A percentile compares a stretch with the other conserved stretches of the same genome.
phyloP scores from a whole-genome alignment of 148 eudicot genomes.

The Simmondsia chinensis region DNA sequence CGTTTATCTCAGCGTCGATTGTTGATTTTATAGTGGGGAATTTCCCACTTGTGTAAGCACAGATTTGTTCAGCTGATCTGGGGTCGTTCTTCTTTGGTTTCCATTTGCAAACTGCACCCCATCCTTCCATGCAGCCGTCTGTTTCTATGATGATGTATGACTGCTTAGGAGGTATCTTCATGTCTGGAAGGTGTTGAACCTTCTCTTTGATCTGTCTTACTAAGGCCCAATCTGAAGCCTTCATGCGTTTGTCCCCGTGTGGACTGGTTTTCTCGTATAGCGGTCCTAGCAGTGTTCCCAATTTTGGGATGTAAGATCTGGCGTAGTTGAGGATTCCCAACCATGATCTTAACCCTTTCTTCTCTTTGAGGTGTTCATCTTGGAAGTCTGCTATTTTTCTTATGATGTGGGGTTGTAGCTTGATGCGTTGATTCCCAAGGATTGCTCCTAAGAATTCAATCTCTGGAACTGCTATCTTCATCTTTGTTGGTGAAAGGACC shows the following conservation, averaged over 20 bases:
- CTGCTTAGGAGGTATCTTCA: not conserved
- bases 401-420: slow-evolving; percentile 4
- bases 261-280: not conserved
- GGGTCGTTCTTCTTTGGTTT: not conserved
- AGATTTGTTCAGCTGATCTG: not conserved
- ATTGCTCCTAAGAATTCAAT: slow-evolving; percentile 1
- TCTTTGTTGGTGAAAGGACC: not conserved
- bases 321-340: not conserved
- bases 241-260: not conserved
- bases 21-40: not conserved
- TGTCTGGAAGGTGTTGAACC: not conserved
- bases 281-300: no score
- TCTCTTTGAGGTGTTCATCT: no score
- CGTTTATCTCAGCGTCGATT: not conserved
- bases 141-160: not conserved
- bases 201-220: not conserved
- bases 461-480: not conserved
- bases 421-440: not conserved
- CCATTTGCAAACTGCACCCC: not conserved
- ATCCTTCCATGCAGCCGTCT: not conserved
- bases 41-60: slow-evolving; percentile 2
- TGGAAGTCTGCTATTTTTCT: no score
- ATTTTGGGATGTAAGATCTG: no score
- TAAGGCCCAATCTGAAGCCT: not conserved
- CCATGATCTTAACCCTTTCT: not conserved